Percentiles rank a stretch among this genome's conserved stretches.
Evolutionary conservation across 306 rosid species (phyloP).

Genomic region (Lathyrus oleraceus): DNA sequence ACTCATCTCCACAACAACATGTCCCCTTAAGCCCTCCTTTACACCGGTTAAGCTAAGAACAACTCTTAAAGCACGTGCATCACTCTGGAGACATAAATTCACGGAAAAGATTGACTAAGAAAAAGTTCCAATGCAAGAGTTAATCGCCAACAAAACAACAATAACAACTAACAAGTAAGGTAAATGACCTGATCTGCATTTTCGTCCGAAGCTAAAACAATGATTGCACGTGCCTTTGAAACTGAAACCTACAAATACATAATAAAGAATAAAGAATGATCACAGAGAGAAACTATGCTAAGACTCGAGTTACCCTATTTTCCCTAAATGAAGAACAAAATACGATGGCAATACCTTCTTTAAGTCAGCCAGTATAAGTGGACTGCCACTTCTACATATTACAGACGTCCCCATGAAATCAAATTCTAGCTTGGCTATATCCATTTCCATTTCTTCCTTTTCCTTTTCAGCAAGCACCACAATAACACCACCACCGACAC

Average conservation of each 20-base stretch:
- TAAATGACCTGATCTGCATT: conserved; percentile 90
- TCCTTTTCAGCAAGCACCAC: conserved; percentile 99
- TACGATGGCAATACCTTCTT: conserved; percentile 66
- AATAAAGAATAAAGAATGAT: conserved; percentile 1
- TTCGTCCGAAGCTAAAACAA: conserved; percentile 92
- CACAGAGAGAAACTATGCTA: conserved; percentile 6
- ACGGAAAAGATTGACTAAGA: conserved; percentile 27
- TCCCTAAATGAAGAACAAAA: conserved; percentile 21
- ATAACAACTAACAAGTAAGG: conserved; percentile 12
- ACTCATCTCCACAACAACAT: conserved; percentile 97
- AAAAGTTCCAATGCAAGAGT: conserved; percentile 20
- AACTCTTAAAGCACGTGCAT: conserved; percentile 96
- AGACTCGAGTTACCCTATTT: neutral
- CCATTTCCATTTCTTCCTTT: conserved; percentile 98
- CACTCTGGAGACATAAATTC: conserved; percentile 66
- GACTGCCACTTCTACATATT: conserved; percentile 98
- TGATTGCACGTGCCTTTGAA: conserved; percentile 96
- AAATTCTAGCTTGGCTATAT: conserved; percentile 92
- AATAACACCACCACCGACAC: conserved; percentile 90
- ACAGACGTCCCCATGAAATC: conserved; percentile 97
- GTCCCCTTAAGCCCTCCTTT: conserved; percentile 85
- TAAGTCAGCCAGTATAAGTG: conserved; percentile 91
- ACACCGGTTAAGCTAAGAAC: conserved; percentile 97
- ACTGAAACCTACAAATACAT: conserved; percentile 76
- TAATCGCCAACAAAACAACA: conserved; percentile 33